phyloP scores from a whole-genome alignment of 768 basidiomycete genomes.

The Phylloporus rhodoxanthus region DNA sequence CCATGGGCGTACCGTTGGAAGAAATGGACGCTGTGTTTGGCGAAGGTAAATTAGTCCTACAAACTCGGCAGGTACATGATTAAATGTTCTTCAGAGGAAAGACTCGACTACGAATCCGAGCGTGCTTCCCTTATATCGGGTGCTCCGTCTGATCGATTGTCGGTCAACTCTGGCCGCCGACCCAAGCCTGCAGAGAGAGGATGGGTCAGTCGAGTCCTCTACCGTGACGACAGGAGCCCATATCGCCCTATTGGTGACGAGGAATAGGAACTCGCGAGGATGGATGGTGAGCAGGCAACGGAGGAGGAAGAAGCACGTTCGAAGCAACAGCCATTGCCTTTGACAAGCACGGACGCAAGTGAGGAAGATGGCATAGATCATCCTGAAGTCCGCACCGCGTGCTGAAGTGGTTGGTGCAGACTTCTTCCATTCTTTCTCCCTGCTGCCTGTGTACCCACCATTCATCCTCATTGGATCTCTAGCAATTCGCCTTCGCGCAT shows the following conservation, averaged over 20 bases:
- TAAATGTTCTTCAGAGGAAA: slow-evolving; percentile 41
- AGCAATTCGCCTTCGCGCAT: background rate
- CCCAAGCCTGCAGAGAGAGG: slow-evolving; percentile 28
- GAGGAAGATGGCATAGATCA: slow-evolving; percentile 8
- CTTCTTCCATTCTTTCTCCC: background rate
- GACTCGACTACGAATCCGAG: slow-evolving; percentile 61
- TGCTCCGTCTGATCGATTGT: slow-evolving; percentile 34
- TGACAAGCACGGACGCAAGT: slow-evolving; percentile 7
- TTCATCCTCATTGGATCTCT: slow-evolving; percentile 23
- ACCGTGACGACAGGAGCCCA: slow-evolving; percentile 35
- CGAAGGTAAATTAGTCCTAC: slow-evolving; percentile 49
- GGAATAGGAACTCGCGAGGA: slow-evolving; percentile 56
- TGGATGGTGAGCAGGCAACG: slow-evolving; percentile 33
- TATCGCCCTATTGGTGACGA: slow-evolving; percentile 48
- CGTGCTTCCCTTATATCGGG: slow-evolving; percentile 49
- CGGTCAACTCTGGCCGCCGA: slow-evolving; percentile 27
- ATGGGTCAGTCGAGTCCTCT: slow-evolving; percentile 50
- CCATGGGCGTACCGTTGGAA: slow-evolving; percentile 80
- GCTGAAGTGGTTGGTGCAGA: slow-evolving; percentile 1
- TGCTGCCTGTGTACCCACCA: slow-evolving; percentile 10
- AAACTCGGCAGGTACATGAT: slow-evolving; percentile 10
- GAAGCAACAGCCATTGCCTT: slow-evolving; percentile 13
- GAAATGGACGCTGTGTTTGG: slow-evolving; percentile 90
- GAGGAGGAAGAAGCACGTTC: slow-evolving; percentile 20
- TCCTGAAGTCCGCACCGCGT: background rate